Base-by-base conservation (phyloP, 2,329 filamentous ascomycete genomes). In the Akanthomyces lecanii region DNA sequence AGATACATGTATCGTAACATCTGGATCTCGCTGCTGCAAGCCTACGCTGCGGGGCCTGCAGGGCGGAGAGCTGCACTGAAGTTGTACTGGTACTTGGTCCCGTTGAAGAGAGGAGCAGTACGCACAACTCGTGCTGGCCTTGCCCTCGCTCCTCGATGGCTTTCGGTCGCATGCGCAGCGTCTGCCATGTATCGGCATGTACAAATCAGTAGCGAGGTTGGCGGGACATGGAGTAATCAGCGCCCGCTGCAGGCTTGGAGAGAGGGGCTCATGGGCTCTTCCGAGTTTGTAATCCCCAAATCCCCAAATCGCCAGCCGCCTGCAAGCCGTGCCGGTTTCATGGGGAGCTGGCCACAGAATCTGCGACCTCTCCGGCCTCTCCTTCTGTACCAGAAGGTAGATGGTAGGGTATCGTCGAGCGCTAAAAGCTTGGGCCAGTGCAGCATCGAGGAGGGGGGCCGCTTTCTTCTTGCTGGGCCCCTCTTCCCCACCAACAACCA, bases 241-340 rank as follows among this genome's bases (percentile, higher is more conserved):
- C 10, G 33, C 33, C 33, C 28, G 28, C 6, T 30, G 21, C 28
- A 30, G 4, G 28, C 28, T 30, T 30, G 28, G 28, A 30, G 28
- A 30, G 33, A 33, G 33, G 33, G 33, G 10, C 33, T 36, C 33
- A 36, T 11, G 33, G 8, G 33, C 8, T 36, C 33, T 36, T 36
- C 10, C 7, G 8, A 16, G 14, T 40, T 11, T 16, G 38, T 12
- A 40, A 40, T 30, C 10, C 8, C 23, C 28, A 11, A 50, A 30
- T 58, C 44, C 4, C 28, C 4, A 30, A 30, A 30, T 4, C 21
- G 44, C 55, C 28, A 38, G 18, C 54, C 55, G 55, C 55, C 56
- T 59, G 10, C 45, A 58, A 58, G 21, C 44, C 56, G 14, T 38
- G 44, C 56, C 45, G 56, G 56, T 59, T 59, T 59, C 56, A 59